These are phyloP conservation scores for Aspergillus bombycis DNA, from an alignment of 2,329 filamentous ascomycete genomes.

Conservation along the genomic window DNA sequence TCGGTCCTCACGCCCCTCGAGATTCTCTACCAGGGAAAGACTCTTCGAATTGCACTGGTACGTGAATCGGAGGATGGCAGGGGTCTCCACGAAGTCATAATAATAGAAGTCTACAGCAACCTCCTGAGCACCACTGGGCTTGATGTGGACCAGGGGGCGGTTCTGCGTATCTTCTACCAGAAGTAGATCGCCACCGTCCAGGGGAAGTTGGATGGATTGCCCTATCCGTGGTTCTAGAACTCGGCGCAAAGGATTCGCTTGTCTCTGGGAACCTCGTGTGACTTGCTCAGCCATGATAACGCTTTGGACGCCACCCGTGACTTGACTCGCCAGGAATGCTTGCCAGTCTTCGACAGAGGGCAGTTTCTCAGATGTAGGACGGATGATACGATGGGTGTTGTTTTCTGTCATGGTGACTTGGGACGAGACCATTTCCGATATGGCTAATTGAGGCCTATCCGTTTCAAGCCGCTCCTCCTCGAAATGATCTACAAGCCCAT, in stretches of 20 bases:
- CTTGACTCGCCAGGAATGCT: background rate
- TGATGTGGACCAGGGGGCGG: background rate
- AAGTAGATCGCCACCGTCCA: background rate
- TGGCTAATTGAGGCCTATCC: slow-evolving; percentile 61
- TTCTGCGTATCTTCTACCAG: slow-evolving; percentile 52
- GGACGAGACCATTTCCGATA: background rate
- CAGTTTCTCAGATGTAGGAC: background rate
- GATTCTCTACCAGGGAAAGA: background rate
- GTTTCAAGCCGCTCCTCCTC: background rate
- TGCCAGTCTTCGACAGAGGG: background rate
- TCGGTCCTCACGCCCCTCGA: background rate
- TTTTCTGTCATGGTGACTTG: background rate
- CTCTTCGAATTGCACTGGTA: background rate
- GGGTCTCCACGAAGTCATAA: background rate
- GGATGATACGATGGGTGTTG: background rate
- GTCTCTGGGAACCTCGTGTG: slow-evolving; percentile 1
- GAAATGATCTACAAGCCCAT: background rate
- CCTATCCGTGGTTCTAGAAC: slow-evolving; percentile 1
- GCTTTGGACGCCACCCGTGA: background rate
- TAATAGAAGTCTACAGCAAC: background rate
- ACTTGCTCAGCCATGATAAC: background rate
- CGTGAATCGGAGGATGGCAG: background rate
- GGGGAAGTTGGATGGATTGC: background rate
- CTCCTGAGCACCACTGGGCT: background rate
- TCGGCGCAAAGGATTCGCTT: slow-evolving; percentile 18